Conservation (phyloP, 305 asterid genomes). For the Withania somnifera region DNA sequence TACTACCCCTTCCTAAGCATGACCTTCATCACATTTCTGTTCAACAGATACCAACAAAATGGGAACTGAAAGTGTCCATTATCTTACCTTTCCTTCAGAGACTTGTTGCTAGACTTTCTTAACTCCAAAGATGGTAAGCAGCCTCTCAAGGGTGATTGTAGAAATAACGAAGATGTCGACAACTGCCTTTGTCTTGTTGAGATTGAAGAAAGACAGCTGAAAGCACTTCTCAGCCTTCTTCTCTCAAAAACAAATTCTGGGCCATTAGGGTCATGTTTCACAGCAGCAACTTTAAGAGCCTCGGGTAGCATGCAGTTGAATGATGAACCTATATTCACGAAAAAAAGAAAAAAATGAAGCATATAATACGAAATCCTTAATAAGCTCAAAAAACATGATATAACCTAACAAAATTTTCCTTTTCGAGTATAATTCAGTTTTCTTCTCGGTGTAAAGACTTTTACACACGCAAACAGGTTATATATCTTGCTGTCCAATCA, state of each 20-base stretch:
- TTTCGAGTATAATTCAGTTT: background rate
- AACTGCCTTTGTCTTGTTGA: slow-evolving; percentile 50
- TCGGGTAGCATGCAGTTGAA: slow-evolving; percentile 52
- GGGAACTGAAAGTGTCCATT: background rate
- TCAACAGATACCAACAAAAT: background rate
- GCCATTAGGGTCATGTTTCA: slow-evolving; percentile 29
- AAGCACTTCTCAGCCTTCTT: slow-evolving; percentile 36
- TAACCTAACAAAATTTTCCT: no score
- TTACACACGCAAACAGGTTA: no score
- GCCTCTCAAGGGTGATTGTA: slow-evolving; percentile 50
- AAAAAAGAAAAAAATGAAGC: background rate
- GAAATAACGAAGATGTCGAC: slow-evolving; percentile 44
- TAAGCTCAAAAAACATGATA: background rate
- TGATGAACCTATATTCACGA: slow-evolving; percentile 28
- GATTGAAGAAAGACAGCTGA: slow-evolving; percentile 47
- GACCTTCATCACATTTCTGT: background rate
- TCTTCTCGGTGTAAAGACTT: no score
- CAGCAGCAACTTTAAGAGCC: slow-evolving; percentile 35
- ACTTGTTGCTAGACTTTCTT: slow-evolving; percentile 38
- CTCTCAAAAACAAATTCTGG: slow-evolving; percentile 27
- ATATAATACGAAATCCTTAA: background rate
- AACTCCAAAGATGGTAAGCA: slow-evolving; percentile 52
- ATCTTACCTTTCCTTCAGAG: slow-evolving; percentile 32
- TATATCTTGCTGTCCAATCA: no score
- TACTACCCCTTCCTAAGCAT: background rate